Conservation (phyloP, 768 basidiomycete genomes). For the Termitomyces sp. region DNA sequence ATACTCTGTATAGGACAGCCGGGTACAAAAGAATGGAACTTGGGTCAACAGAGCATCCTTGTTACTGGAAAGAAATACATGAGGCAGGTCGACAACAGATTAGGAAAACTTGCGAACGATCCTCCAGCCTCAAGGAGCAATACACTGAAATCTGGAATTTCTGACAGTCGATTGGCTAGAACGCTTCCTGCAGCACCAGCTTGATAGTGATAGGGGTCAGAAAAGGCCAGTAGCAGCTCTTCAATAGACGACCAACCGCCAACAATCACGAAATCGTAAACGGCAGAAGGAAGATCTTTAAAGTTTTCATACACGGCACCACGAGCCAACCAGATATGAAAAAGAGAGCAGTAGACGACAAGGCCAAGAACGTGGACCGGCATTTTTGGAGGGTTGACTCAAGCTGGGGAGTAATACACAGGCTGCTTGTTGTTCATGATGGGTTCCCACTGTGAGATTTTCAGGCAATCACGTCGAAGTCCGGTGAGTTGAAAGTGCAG, state of each 20-base stretch:
- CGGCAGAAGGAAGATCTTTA: not conserved
- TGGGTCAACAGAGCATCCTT: conserved; percentile 3
- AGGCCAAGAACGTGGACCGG: not conserved
- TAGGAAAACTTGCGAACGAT: conserved; percentile 1
- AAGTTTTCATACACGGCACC: conserved; percentile 5
- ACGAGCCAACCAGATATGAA: not conserved
- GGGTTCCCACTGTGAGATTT: too few relatives aligned
- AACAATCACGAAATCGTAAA: conserved; percentile 15
- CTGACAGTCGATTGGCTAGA: conserved; percentile 8
- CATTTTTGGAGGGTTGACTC: not conserved
- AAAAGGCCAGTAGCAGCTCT: not conserved
- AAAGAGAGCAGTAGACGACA: not conserved
- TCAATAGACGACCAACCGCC: conserved; percentile 11
- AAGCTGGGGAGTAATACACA: not conserved
- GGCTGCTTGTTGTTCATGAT: not conserved
- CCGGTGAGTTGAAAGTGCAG: too few relatives aligned
- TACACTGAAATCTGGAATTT: conserved; percentile 2
- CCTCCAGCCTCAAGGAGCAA: conserved; percentile 10
- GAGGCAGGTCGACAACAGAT: not conserved
- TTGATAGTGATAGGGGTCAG: not conserved
- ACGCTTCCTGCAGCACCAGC: conserved; percentile 12
- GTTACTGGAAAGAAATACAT: conserved; percentile 2
- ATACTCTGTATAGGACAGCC: conserved; percentile 14
- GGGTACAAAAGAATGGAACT: conserved; percentile 13
- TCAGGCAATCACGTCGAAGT: not conserved